phyloP scores from a whole-genome alignment of 1,139 yeast genomes.

The Zygosaccharomyces sapae region DNA sequence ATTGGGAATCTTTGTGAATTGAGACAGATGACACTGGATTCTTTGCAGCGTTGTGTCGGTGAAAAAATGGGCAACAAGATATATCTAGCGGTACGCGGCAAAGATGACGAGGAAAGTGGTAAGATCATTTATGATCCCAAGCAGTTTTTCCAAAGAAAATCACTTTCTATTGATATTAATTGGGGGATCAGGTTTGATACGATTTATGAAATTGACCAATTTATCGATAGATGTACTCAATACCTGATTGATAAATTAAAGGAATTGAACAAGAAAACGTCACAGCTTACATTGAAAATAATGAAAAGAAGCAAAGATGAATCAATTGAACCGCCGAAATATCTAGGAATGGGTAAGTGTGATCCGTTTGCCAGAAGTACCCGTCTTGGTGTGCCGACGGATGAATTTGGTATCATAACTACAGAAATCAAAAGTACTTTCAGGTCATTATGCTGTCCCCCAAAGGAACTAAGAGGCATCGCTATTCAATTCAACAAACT shows the following conservation, averaged over 20 bases:
- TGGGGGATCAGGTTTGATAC: constrained; percentile 80
- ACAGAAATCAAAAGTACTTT: constrained; percentile 57
- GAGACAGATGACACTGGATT: constrained; percentile 8
- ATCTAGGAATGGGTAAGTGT: constrained; percentile 79
- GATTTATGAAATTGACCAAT: constrained; percentile 57
- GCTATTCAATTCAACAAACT: constrained; percentile 64
- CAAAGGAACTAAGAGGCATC: constrained; percentile 71
- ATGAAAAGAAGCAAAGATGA: constrained; percentile 63
- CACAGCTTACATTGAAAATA: constrained; percentile 58
- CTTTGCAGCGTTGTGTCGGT: constrained; percentile 53
- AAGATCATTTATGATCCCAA: constrained; percentile 37
- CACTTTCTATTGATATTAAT: constrained; percentile 84
- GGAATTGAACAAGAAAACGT: constrained; percentile 49
- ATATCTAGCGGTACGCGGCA: constrained; percentile 45
- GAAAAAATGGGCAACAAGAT: constrained; percentile 64
- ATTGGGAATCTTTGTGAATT: constrained; percentile 6
- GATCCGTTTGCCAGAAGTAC: constrained; percentile 59
- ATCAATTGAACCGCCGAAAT: constrained; percentile 71
- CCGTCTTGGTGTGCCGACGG: constrained; percentile 59
- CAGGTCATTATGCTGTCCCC: constrained; percentile 55
- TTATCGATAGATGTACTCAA: constrained; percentile 52
- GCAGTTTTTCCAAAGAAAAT: constrained; percentile 54
- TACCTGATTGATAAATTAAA: constrained; percentile 57
- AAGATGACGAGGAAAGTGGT: constrained; percentile 47
- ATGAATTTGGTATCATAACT: constrained; percentile 57